A percentile compares a stretch with the other conserved stretches of the same genome.
phyloP scores from a whole-genome alignment of 2,329 filamentous ascomycete species.

The Xylariaceae sp. region DNA sequence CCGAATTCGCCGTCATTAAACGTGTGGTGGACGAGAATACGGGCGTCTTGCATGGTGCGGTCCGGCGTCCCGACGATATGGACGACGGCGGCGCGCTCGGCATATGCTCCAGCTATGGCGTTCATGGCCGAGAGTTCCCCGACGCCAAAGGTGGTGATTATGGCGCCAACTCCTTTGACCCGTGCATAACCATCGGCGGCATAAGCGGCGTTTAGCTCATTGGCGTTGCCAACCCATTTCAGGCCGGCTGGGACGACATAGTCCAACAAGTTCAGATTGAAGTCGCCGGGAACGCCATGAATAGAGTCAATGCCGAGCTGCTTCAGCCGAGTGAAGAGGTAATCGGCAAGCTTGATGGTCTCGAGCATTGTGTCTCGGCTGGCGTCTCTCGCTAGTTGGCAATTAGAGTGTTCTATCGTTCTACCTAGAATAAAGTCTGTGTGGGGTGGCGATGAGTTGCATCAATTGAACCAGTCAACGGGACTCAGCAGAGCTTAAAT shows the following conservation, averaged over 20 bases:
- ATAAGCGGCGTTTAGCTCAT: conserved; percentile 54
- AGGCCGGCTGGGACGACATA: conserved; percentile 35
- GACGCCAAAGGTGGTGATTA: conserved; percentile 57
- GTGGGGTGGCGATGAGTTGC: too few relatives aligned
- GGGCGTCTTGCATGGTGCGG: conserved; percentile 38
- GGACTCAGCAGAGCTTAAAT: too few relatives aligned
- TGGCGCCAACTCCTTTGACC: conserved; percentile 43
- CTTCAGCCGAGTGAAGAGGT: conserved; percentile 36
- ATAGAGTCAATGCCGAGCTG: conserved; percentile 39
- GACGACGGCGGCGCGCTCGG: conserved; percentile 50
- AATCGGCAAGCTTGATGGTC: conserved; percentile 30
- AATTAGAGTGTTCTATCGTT: too few relatives aligned
- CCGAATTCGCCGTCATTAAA: conserved; percentile 51
- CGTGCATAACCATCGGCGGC: conserved; percentile 54
- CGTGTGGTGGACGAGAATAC: conserved; percentile 47
- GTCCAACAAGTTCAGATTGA: conserved; percentile 36
- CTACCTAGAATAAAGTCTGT: too few relatives aligned
- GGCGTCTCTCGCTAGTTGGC: too few relatives aligned
- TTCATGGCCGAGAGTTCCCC: conserved; percentile 54
- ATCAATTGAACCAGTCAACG: too few relatives aligned
- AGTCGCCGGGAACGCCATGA: conserved; percentile 44
- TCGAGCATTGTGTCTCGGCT: conserved; percentile 8
- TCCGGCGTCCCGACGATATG: conserved; percentile 53
- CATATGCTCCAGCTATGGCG: conserved; percentile 52
- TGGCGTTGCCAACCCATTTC: conserved; percentile 47